Conservation (phyloP, 306 rosid genomes). For the Casuarina cunninghamiana region DNA sequence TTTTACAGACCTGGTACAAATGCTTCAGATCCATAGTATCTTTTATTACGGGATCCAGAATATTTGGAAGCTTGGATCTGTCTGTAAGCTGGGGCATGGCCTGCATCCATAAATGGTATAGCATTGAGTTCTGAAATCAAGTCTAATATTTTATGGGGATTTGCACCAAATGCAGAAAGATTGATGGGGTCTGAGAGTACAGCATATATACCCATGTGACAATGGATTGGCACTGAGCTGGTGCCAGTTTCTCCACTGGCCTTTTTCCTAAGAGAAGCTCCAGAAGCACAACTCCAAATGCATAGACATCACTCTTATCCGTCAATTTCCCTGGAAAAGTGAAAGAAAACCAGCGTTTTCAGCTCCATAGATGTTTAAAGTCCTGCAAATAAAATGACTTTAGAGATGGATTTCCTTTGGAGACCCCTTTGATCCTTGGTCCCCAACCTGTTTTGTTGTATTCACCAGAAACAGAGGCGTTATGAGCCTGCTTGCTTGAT, state of each 20-base stretch:
- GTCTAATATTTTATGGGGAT: neutral
- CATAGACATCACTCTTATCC: slow-evolving; percentile 95
- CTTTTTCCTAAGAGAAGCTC: slow-evolving; percentile 82
- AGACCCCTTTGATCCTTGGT: neutral
- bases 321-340: slow-evolving; percentile 72
- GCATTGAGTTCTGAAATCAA: slow-evolving; percentile 6
- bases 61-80: slow-evolving; percentile 79
- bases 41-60: slow-evolving; percentile 76
- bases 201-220: slow-evolving; percentile 85
- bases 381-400: neutral
- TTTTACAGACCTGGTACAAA: slow-evolving; percentile 71
- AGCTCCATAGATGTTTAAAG: neutral
- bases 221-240: slow-evolving; percentile 83
- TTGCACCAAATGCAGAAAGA: slow-evolving; percentile 7
- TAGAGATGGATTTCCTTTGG: neutral
- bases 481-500: neutral
- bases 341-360: neutral
- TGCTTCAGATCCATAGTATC: slow-evolving; percentile 84
- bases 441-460: too few species aligned
- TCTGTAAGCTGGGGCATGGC: slow-evolving; percentile 98
- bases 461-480: neutral
- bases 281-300: slow-evolving; percentile 84
- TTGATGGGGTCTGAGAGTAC: slow-evolving; percentile 13
- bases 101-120: slow-evolving; percentile 45
- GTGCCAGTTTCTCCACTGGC: slow-evolving; percentile 87